phyloP scores from a whole-genome alignment of 169 alveolate genomes.

The Theileria equi region DNA sequence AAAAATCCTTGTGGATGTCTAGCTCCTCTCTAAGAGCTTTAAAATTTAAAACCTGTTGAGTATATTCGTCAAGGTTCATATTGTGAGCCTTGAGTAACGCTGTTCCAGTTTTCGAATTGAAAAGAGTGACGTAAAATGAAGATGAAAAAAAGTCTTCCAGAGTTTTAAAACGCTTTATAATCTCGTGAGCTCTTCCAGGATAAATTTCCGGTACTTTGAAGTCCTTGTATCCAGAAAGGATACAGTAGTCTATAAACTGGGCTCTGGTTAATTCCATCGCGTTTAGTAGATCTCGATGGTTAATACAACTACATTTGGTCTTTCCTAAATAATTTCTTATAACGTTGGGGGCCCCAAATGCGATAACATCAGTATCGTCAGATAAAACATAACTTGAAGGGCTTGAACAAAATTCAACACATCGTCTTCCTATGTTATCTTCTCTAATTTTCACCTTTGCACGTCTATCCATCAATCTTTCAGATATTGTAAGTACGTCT shows the following conservation, averaged over 20 bases:
- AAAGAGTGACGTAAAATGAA: slow-evolving; percentile 6
- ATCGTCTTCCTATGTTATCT: slow-evolving; percentile 34
- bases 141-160: slow-evolving; percentile 39
- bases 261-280: slow-evolving; percentile 30
- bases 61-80: slow-evolving; percentile 25
- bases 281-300: slow-evolving; percentile 25
- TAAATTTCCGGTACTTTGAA: slow-evolving; percentile 52
- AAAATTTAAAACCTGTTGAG: not conserved
- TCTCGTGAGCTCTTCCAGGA: slow-evolving; percentile 53
- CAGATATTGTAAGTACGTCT: slow-evolving; percentile 32
- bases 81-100: slow-evolving; percentile 39
- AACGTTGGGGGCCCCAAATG: slow-evolving; percentile 62
- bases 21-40: slow-evolving; percentile 7
- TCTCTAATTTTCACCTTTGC: slow-evolving; percentile 45
- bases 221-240: slow-evolving; percentile 36
- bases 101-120: slow-evolving; percentile 12
- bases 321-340: slow-evolving; percentile 51
- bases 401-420: slow-evolving; percentile 50
- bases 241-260: slow-evolving; percentile 55
- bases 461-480: slow-evolving; percentile 26
- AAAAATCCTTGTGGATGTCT: not conserved
- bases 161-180: slow-evolving; percentile 10
- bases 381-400: slow-evolving; percentile 35
- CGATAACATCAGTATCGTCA: slow-evolving; percentile 58
- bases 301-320: slow-evolving; percentile 37